These are phyloP conservation scores for Eudorina sp. DNA, from an alignment of 139 green algal genomes.

Conservation along the genomic window DNA sequence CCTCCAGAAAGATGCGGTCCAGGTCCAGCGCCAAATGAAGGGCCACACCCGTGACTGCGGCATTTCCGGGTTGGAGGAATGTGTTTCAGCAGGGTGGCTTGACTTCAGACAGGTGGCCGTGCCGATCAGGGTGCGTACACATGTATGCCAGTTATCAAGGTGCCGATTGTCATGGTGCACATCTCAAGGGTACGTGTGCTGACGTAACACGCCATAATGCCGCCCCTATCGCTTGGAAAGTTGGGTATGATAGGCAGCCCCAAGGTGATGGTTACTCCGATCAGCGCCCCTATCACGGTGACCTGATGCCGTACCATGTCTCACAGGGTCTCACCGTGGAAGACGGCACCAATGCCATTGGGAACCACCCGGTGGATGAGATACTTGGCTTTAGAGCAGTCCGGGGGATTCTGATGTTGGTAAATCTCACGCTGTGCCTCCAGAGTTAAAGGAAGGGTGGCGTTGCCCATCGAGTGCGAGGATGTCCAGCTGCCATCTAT, in stretches of 20 bases:
- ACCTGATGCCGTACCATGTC: background rate
- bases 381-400: constrained; percentile 46
- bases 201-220: too few relatives aligned
- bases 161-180: too few relatives aligned
- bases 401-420: constrained; percentile 9
- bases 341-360: constrained; percentile 32
- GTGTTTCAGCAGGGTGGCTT: too few relatives aligned
- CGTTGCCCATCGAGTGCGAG: background rate
- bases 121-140: too few relatives aligned
- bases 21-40: constrained; percentile 33
- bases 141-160: too few relatives aligned
- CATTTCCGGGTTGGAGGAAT: too few relatives aligned
- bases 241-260: too few relatives aligned
- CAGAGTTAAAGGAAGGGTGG: constrained; percentile 8
- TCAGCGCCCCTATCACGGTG: too few relatives aligned
- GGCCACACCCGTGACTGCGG: constrained; percentile 32
- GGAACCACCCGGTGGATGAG: background rate
- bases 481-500: constrained; percentile 14
- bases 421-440: constrained; percentile 40
- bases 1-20: constrained; percentile 43
- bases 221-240: too few relatives aligned
- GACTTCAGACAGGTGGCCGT: too few relatives aligned
- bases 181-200: too few relatives aligned
- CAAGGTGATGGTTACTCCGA: too few relatives aligned
- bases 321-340: constrained; percentile 13